Evolutionary conservation across 345 rosid species (phyloP).

Genomic region (Gossypium turneri): DNA sequence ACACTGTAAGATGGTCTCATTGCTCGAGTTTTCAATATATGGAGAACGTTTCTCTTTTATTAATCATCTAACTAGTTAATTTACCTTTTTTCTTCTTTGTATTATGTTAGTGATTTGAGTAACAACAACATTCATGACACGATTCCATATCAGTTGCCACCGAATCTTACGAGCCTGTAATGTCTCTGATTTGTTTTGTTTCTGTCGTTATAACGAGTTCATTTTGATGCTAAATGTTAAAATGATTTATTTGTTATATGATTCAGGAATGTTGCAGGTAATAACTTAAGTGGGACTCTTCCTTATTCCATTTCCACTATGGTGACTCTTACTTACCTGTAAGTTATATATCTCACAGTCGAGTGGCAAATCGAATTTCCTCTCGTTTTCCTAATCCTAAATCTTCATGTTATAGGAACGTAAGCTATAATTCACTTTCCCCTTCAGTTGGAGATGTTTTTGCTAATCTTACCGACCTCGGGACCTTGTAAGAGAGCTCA

Average conservation of each 20-base stretch:
- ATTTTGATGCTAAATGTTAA: conserved; percentile 13
- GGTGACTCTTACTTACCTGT: conserved; percentile 72
- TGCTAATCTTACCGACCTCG: conserved; percentile 45
- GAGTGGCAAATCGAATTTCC: conserved; percentile 4
- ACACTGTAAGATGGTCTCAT: conserved; percentile 46
- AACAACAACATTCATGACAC: conserved; percentile 75
- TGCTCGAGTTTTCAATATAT: neutral
- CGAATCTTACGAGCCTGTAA: conserved; percentile 95
- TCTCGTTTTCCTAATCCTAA: conserved; percentile 15
- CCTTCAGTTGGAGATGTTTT: conserved; percentile 69
- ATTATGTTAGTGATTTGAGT: conserved; percentile 68
- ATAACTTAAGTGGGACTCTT: conserved; percentile 82
- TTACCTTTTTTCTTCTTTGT: conserved; percentile 20
- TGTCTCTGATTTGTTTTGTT: conserved; percentile 9
- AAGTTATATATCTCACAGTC: conserved; percentile 34
- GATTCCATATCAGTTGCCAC: conserved; percentile 92
- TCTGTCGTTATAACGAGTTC: conserved; percentile 6
- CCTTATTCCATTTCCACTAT: conserved; percentile 83
- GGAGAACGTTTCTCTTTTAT: conserved; percentile 6
- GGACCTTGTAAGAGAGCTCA: conserved; percentile 60
- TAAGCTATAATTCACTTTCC: conserved; percentile 74
- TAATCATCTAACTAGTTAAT: conserved; percentile 18
- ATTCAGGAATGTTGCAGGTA: conserved; percentile 84
- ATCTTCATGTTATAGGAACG: conserved; percentile 43
- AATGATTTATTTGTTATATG: conserved; percentile 7